Conservation (phyloP, 1,284 basidiomycete genomes). For the Ganoderma lucidum region DNA sequence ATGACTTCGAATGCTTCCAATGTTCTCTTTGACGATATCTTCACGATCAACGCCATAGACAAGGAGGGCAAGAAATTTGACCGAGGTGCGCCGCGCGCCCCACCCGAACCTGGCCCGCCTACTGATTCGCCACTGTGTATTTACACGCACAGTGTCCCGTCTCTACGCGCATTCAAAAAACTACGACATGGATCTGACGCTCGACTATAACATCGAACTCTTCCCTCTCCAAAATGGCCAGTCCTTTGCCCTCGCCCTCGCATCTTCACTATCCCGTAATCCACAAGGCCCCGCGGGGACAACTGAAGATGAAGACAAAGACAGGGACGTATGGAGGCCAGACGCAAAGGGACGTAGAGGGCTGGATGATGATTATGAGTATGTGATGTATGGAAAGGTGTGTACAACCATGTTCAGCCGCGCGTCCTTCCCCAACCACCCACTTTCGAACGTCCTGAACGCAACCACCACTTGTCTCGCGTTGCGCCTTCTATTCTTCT, state of each 20-base stretch:
- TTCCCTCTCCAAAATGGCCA: slow-evolving; percentile 78
- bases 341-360: slow-evolving; percentile 88
- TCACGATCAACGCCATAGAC: slow-evolving; percentile 86
- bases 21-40: slow-evolving; percentile 91
- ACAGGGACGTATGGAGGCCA: slow-evolving; percentile 86
- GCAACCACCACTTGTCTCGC: neutral
- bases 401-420: slow-evolving; percentile 34
- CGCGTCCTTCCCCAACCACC: no score
- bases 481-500: neutral
- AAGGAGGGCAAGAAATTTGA: slow-evolving; percentile 98
- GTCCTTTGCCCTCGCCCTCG: slow-evolving; percentile 87
- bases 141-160: slow-evolving; percentile 73
- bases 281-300: slow-evolving; percentile 51
- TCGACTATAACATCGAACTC: slow-evolving; percentile 93
- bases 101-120: slow-evolving; percentile 2
- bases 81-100: slow-evolving; percentile 70
- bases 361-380: slow-evolving; percentile 96
- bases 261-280: slow-evolving; percentile 81
- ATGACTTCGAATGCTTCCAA: slow-evolving; percentile 76
- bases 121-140: neutral
- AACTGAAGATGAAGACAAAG: slow-evolving; percentile 70
- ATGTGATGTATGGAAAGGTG: slow-evolving; percentile 99
- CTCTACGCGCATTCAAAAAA: slow-evolving; percentile 87
- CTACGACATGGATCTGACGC: slow-evolving; percentile 88
- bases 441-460: neutral